Percentiles rank a stretch among this genome's conserved stretches.
phyloP scores from a whole-genome alignment of 1,139 yeast genomes.

The Pichia sp. region DNA sequence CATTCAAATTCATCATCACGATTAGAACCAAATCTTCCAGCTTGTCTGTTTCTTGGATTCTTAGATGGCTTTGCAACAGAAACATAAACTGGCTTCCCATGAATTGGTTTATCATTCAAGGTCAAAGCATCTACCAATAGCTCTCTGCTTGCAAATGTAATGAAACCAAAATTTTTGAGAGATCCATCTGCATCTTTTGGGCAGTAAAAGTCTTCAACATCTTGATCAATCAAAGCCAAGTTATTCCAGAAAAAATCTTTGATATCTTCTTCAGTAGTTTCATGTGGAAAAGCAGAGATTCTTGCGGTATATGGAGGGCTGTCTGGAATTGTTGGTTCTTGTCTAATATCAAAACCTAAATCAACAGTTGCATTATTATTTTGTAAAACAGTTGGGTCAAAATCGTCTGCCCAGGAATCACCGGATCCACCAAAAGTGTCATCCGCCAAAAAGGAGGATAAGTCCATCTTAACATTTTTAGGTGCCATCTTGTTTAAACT shows the following conservation, averaged over 20 bases:
- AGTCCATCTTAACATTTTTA: constrained; percentile 47
- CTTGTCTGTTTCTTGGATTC: constrained; percentile 20
- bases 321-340: constrained; percentile 81
- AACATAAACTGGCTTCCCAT: constrained; percentile 74
- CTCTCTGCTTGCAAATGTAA: constrained; percentile 63
- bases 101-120: constrained; percentile 55
- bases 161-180: constrained; percentile 81
- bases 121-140: constrained; percentile 64
- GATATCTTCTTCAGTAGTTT: constrained; percentile 55
- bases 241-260: constrained; percentile 61
- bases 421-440: constrained; percentile 48
- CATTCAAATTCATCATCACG: constrained; percentile 37
- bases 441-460: constrained; percentile 47
- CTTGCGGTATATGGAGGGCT: constrained; percentile 87
- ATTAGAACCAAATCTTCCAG: constrained; percentile 34
- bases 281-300: constrained; percentile 75
- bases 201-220: constrained; percentile 47
- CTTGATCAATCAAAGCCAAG: constrained; percentile 41
- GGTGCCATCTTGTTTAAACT: constrained; percentile 35
- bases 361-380: constrained; percentile 17
- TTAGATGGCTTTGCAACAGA: constrained; percentile 84
- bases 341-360: constrained; percentile 12
- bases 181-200: constrained; percentile 68
- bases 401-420: constrained; percentile 66
- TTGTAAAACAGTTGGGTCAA: constrained; percentile 32